These are phyloP conservation scores for Trametes maxima DNA, from an alignment of 768 basidiomycete species.

Conservation along the genomic window DNA sequence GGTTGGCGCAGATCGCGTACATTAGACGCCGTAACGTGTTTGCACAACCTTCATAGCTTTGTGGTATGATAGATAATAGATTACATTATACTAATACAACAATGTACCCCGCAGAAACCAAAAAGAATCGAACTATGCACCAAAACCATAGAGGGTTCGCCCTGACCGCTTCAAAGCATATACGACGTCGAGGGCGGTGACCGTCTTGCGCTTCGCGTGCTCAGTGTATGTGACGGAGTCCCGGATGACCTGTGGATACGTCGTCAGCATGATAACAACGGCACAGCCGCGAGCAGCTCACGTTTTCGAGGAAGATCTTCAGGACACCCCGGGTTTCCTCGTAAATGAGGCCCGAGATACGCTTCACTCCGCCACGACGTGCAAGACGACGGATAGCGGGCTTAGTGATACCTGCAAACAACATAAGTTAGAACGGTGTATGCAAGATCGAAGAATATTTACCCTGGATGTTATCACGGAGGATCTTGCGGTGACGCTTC, in stretches of 20 bases:
- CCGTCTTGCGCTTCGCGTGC: conserved; percentile 60
- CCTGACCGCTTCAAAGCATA: conserved; percentile 51
- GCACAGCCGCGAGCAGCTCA: conserved; percentile 24
- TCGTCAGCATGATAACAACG: too few species aligned
- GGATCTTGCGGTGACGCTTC: conserved; percentile 80
- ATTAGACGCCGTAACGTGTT: too few species aligned
- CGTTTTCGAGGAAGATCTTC: conserved; percentile 53
- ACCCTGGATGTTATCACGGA: conserved; percentile 84
- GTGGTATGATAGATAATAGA: too few species aligned
- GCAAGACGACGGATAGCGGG: conserved; percentile 65
- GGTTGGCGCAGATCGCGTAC: too few species aligned
- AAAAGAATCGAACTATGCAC: conserved; percentile 34
- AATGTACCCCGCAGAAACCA: neutral
- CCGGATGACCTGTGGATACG: conserved; percentile 47
- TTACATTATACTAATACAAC: conserved; percentile 16
- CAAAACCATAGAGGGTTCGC: conserved; percentile 61
- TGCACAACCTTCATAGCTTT: too few species aligned
- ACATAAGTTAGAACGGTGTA: neutral
- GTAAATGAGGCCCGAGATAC: conserved; percentile 60
- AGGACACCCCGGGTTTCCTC: conserved; percentile 69
- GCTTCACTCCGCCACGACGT: conserved; percentile 69
- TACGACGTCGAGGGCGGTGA: conserved; percentile 51
- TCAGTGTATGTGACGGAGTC: conserved; percentile 73
- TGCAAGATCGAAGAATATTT: conserved; percentile 22
- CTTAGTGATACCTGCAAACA: conserved; percentile 54